A percentile compares a stretch with the other conserved stretches of the same genome.
These are phyloP conservation scores for Podospora pseudoanserina DNA, from an alignment of 495 filamentous ascomycete genomes.

Conservation along the genomic window DNA sequence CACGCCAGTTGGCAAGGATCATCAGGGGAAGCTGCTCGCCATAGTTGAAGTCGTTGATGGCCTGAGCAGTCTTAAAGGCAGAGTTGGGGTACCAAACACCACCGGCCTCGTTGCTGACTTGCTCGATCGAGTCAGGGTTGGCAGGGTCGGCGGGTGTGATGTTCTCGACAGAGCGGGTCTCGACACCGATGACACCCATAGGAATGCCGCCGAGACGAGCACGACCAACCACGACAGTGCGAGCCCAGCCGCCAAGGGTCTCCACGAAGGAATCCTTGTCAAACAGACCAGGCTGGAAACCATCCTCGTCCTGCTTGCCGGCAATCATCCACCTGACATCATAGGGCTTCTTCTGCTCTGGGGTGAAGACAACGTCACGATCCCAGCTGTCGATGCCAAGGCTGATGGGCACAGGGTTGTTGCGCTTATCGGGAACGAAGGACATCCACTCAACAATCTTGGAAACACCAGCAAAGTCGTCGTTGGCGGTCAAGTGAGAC, in stretches of 20 bases:
- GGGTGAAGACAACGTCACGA: conserved; percentile 80
- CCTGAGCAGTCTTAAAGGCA: conserved; percentile 98
- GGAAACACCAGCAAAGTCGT: conserved; percentile 95
- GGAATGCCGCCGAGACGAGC: conserved; percentile 96
- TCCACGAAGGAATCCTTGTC: conserved; percentile 96
- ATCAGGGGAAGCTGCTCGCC: conserved; percentile 97
- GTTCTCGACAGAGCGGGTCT: conserved; percentile 94
- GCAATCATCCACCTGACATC: conserved; percentile 91
- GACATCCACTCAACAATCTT: conserved; percentile 98
- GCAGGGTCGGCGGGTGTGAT: conserved; percentile 96
- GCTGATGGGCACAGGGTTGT: conserved; percentile 80
- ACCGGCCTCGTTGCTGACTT: conserved; percentile 87
- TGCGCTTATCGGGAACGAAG: conserved; percentile 91
- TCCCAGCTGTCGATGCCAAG: conserved; percentile 88
- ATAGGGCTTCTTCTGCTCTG: conserved; percentile 82
- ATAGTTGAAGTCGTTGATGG: conserved; percentile 97
- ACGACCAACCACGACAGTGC: conserved; percentile 93
- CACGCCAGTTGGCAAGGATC: conserved; percentile 99
- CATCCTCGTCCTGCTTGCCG: conserved; percentile 77
- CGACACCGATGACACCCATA: conserved; percentile 96
- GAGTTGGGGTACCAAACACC: conserved; percentile 99
- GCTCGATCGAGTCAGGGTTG: conserved; percentile 96
- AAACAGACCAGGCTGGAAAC: conserved; percentile 86
- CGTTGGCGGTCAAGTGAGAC: conserved; percentile 95
- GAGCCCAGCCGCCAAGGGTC: conserved; percentile 93